Conservation (phyloP, 2,329 filamentous ascomycete genomes). For the Macrophomina phaseolina region DNA sequence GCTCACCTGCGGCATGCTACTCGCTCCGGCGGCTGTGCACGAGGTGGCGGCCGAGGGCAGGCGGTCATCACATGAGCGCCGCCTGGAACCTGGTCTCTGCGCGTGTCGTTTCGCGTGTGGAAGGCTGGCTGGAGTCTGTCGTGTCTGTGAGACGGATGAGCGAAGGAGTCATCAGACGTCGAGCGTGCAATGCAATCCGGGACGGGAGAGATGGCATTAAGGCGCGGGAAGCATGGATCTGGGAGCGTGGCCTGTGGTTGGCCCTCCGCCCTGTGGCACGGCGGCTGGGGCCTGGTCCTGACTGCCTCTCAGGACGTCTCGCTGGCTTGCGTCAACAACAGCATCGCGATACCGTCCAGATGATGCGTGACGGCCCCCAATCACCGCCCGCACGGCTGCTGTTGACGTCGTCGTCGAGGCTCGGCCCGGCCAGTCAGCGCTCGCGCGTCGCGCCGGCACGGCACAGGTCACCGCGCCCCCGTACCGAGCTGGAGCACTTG, state of each 20-base stretch:
- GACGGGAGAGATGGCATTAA: constrained; percentile 2
- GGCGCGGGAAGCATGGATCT: constrained; percentile 3
- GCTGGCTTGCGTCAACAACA: not conserved
- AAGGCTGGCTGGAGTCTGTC: not conserved
- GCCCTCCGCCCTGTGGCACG: constrained; percentile 1
- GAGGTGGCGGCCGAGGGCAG: not conserved
- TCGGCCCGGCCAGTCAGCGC: constrained; percentile 22
- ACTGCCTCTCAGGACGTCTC: not conserved
- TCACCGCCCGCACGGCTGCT: not conserved
- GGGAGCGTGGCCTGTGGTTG: not conserved
- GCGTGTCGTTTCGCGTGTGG: not conserved
- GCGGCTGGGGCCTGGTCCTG: not conserved
- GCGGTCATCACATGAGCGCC: constrained; percentile 15
- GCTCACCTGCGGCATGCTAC: constrained; percentile 10
- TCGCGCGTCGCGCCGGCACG: not conserved
- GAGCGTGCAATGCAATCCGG: not conserved
- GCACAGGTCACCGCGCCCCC: constrained; percentile 4
- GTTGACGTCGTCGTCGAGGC: constrained; percentile 17
- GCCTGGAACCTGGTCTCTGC: not conserved
- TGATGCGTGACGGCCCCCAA: constrained; percentile 19
- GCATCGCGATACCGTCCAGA: not conserved
- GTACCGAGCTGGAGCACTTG: constrained; percentile 3
- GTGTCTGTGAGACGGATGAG: constrained; percentile 17
- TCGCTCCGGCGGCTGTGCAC: constrained; percentile 7
- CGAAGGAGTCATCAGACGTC: constrained; percentile 9